A percentile compares a stretch with the other conserved stretches of the same genome.
phyloP scores from a whole-genome alignment of 148 eudicot genomes.

The Suaeda aralocaspica region DNA sequence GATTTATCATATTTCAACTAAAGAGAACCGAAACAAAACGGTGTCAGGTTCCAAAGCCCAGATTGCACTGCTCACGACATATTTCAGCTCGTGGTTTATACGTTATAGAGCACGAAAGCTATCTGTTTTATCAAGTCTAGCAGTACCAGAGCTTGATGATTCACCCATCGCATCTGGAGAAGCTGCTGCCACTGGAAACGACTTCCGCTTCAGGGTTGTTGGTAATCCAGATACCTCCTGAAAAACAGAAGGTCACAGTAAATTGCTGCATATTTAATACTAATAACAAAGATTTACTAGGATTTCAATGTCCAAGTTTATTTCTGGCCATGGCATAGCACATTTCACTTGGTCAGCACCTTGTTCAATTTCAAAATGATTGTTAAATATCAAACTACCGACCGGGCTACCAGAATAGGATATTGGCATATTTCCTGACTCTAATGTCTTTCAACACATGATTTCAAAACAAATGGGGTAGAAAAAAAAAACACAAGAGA shows the following conservation, averaged over 20 bases:
- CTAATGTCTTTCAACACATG: no score
- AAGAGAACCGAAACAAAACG: background rate
- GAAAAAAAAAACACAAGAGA: no score
- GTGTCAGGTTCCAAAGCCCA: background rate
- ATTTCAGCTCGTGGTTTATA: background rate
- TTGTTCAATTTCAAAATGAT: no score
- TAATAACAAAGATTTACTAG: background rate
- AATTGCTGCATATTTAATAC: background rate
- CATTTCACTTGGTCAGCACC: background rate
- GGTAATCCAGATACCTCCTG: constrained; percentile 53
- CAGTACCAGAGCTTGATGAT: constrained; percentile 44
- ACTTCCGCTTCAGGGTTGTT: constrained; percentile 33
- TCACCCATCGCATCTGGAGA: constrained; percentile 47
- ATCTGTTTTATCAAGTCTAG: constrained; percentile 40
- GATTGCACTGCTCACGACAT: background rate
- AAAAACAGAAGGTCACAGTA: background rate
- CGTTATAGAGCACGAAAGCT: constrained; percentile 32
- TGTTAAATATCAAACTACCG: no score
- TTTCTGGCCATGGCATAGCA: background rate
- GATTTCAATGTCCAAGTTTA: background rate
- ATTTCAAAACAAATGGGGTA: no score
- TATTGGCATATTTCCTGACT: no score
- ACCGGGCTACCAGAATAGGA: no score
- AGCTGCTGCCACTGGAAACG: constrained; percentile 25
- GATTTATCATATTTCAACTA: background rate